Conservation (phyloP, 2,329 filamentous ascomycete genomes). For the Pseudovirgaria hyperparasitica region DNA sequence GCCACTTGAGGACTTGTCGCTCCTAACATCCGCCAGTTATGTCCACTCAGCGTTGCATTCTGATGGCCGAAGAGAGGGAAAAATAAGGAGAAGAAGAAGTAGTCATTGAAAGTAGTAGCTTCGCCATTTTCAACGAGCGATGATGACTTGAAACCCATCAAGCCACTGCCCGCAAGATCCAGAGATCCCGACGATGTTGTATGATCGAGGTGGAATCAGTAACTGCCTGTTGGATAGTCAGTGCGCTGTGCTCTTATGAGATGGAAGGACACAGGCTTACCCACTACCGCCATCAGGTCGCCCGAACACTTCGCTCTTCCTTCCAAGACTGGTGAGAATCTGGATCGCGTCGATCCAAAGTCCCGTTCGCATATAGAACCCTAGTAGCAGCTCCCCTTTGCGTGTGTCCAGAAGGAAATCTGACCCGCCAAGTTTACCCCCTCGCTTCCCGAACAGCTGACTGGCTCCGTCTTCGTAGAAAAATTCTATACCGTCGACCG, state of each 20-base stretch:
- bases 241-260: conserved; percentile 6
- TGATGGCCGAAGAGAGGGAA: too few species aligned
- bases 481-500: conserved; percentile 81
- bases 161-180: conserved; percentile 73
- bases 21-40: too few species aligned
- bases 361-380: conserved; percentile 71
- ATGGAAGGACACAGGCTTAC: conserved; percentile 44
- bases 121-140: conserved; percentile 53
- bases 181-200: conserved; percentile 75
- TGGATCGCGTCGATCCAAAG: conserved; percentile 81
- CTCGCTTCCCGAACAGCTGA: conserved; percentile 76
- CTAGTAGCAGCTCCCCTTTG: conserved; percentile 73
- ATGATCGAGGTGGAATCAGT: conserved; percentile 78
- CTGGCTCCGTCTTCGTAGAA: conserved; percentile 75
- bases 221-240: conserved; percentile 50
- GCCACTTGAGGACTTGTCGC: too few species aligned
- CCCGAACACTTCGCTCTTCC: conserved; percentile 75
- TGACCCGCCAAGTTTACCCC: conserved; percentile 56
- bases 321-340: conserved; percentile 77
- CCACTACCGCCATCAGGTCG: conserved; percentile 66
- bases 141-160: conserved; percentile 74
- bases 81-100: too few species aligned
- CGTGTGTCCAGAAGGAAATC: conserved; percentile 73
- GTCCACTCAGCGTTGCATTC: too few species aligned
- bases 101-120: too few species aligned